Percentiles rank a stretch among this genome's conserved stretches.
These are phyloP conservation scores for Daldinia eschscholtzii DNA, from an alignment of 2,329 filamentous ascomycete species.

Conservation along the genomic window DNA sequence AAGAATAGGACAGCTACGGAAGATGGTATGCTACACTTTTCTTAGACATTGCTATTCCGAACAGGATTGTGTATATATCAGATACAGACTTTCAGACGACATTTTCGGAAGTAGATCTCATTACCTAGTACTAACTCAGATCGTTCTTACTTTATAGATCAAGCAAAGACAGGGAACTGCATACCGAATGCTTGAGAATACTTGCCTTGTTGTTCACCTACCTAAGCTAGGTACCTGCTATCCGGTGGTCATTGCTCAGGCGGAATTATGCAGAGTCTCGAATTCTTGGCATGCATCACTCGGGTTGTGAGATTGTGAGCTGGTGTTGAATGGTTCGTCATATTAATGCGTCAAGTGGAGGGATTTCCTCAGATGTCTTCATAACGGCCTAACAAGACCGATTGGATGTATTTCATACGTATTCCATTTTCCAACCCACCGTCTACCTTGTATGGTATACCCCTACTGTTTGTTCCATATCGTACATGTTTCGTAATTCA, in stretches of 20 bases:
- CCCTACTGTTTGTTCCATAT: constrained; percentile 17
- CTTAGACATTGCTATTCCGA: too few relatives aligned
- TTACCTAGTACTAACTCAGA: not conserved
- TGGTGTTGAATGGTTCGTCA: constrained; percentile 22
- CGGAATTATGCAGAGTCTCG: not conserved
- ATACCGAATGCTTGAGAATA: not conserved
- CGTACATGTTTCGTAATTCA: constrained; percentile 30
- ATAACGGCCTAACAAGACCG: constrained; percentile 17
- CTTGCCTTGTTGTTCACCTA: not conserved
- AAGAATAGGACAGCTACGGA: not conserved
- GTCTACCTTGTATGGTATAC: constrained; percentile 19
- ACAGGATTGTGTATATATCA: not conserved
- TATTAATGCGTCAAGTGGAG: constrained; percentile 32
- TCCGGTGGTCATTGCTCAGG: not conserved
- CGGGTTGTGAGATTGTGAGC: not conserved
- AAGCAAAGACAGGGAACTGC: not conserved
- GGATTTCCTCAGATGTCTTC: constrained; percentile 25
- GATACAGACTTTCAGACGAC: not conserved
- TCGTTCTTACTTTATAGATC: not conserved
- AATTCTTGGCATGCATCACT: not conserved
- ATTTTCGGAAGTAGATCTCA: not conserved
- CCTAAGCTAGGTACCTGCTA: not conserved
- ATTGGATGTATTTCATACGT: constrained; percentile 16
- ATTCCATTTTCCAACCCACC: constrained; percentile 20
- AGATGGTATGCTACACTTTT: not conserved